Base-by-base conservation (phyloP, 257 asterid species). In the Oldenlandia corymbosa region DNA sequence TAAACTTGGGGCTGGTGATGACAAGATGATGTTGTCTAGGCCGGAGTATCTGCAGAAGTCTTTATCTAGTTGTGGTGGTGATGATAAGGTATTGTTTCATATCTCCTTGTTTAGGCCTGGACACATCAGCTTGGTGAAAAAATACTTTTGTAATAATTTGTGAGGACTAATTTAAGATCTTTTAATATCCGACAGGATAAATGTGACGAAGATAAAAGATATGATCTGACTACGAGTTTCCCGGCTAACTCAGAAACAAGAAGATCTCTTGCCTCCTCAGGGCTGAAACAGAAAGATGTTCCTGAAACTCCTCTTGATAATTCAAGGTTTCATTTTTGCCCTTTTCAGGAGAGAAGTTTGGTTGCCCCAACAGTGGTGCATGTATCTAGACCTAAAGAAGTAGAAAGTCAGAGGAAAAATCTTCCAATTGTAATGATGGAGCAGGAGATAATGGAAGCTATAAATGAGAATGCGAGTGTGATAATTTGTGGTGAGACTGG, bases 401-500 rank as follows among this genome's bases (percentile, higher is more conserved):
- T 87, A 51, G 94, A 89, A 70, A 69, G 79, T 68, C 89, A 81
- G 67, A 82, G 97, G 75, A 81, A 42, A 67, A 80, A 78, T 71
- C 91, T 92, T 69, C 99, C 96, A 6, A 87, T 92, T 72, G 91
- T 92, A 67, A 89, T 87, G 97, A 87, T 82, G 96, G 99, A 92
- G 85, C 95, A 87, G 76, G 99, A 92, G 78, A 85, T 89, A 76
- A 92, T 89, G 96, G 99, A 92, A 82, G 94, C 95, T 54, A 80
- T 92, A 52, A 84, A 82, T 60, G 84, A 81, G 66, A 85, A 84
- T 59, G 64, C 57, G 55, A 75, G 87, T 81, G 84, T 89, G 55
- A 89, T 92, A 64, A 79, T 92, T 75, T 89, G 99, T 73, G 99
- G 99, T 67, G 99, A 85, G 75, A 92, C 96, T 64, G 97, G 97